phyloP scores from a whole-genome alignment of 805 yeast genomes.

The Metschnikowia baotianmanensis region DNA sequence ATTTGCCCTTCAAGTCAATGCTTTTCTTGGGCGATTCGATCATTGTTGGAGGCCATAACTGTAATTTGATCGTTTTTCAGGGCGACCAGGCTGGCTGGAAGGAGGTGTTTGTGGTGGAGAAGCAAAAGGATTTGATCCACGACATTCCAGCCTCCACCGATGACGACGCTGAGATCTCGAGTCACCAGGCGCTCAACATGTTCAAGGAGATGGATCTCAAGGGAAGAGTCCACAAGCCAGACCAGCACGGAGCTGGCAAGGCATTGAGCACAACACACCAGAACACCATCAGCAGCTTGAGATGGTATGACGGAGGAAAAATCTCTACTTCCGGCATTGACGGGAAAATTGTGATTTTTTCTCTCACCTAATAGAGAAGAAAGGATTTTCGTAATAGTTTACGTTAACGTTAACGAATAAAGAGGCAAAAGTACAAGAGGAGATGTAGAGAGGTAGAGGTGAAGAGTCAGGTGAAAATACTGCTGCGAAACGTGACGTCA shows the following conservation, averaged over 20 bases:
- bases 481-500: constrained; percentile 25
- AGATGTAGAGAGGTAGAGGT: background rate
- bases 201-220: constrained; percentile 93
- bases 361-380: constrained; percentile 10
- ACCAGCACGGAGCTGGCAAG: constrained; percentile 27
- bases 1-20: constrained; percentile 78
- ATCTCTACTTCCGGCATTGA: constrained; percentile 78
- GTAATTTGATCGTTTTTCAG: constrained; percentile 82
- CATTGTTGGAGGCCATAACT: constrained; percentile 88
- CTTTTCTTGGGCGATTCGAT: constrained; percentile 65
- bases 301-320: constrained; percentile 45
- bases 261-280: constrained; percentile 80
- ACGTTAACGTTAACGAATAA: no score
- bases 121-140: constrained; percentile 38
- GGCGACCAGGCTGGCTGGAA: constrained; percentile 66
- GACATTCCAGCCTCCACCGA: constrained; percentile 47
- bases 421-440: background rate
- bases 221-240: constrained; percentile 62
- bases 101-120: constrained; percentile 57
- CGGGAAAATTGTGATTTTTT: constrained; percentile 83
- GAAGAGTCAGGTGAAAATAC: background rate
- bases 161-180: constrained; percentile 56
- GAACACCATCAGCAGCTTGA: constrained; percentile 75
- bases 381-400: no score
- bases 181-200: constrained; percentile 84